Conservation (phyloP, 495 filamentous ascomycete species). For the Penicillium parvum region DNA sequence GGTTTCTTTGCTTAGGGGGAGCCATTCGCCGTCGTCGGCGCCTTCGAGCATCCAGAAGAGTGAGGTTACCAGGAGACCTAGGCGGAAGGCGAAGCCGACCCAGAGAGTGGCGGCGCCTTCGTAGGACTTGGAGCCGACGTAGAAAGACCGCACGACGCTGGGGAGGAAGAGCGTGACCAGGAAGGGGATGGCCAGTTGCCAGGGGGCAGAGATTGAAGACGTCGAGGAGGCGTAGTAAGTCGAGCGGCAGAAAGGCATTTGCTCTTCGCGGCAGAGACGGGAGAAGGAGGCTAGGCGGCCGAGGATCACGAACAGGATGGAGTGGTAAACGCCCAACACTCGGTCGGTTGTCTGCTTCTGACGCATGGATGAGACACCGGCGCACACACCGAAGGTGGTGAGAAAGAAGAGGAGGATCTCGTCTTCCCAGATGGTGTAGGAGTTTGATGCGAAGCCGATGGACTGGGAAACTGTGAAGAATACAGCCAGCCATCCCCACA, state of each 20-base stretch:
- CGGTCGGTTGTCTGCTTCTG: constrained; percentile 59
- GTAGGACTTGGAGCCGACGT: constrained; percentile 71
- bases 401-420: constrained; percentile 91
- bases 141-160: constrained; percentile 71
- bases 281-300: constrained; percentile 82
- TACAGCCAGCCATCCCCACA: constrained; percentile 84
- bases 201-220: constrained; percentile 87
- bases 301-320: constrained; percentile 75
- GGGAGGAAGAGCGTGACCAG: constrained; percentile 69
- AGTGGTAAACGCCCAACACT: constrained; percentile 74
- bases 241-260: constrained; percentile 93
- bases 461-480: constrained; percentile 79
- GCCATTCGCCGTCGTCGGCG: constrained; percentile 86
- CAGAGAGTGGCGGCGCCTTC: constrained; percentile 77
- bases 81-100: constrained; percentile 76
- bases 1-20: constrained; percentile 54
- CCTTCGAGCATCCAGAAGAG: constrained; percentile 88
- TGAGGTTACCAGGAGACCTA: constrained; percentile 69
- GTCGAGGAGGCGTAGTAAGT: constrained; percentile 92
- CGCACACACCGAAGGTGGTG: constrained; percentile 73
- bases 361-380: constrained; percentile 69
- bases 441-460: constrained; percentile 91
- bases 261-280: constrained; percentile 92
- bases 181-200: constrained; percentile 83
- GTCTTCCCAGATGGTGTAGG: constrained; percentile 99